Percentiles rank a stretch among this genome's conserved stretches.
Conservation (phyloP, 345 rosid genomes). For the Dipteronia dyeriana region DNA sequence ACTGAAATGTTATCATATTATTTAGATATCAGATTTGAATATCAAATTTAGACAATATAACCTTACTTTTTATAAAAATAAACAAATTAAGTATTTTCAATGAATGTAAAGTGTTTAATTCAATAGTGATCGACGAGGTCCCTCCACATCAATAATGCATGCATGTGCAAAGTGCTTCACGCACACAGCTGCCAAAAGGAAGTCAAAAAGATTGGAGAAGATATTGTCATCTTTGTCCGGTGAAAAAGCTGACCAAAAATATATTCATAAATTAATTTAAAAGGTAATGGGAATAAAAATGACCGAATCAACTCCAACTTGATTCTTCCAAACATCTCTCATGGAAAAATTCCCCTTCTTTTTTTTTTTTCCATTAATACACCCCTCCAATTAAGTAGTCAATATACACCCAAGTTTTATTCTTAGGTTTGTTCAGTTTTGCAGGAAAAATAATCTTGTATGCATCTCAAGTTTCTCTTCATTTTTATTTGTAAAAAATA, state of each 20-base stretch:
- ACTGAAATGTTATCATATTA: too few relatives aligned
- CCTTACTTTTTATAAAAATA: too few relatives aligned
- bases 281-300: slow-evolving; percentile 9
- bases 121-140: neutral
- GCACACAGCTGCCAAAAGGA: neutral
- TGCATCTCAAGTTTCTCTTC: too few relatives aligned
- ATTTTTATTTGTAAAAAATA: too few relatives aligned
- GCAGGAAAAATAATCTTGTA: too few relatives aligned
- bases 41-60: too few relatives aligned
- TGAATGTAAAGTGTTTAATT: neutral
- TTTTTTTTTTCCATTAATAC: too few relatives aligned
- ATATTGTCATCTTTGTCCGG: neutral
- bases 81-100: neutral
- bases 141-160: neutral
- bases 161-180: slow-evolving; percentile 11
- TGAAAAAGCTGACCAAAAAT: neutral
- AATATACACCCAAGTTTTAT: too few relatives aligned
- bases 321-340: neutral
- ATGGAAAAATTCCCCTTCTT: too few relatives aligned
- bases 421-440: too few relatives aligned
- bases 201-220: slow-evolving; percentile 6
- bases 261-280: neutral
- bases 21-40: too few relatives aligned
- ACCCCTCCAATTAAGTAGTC: too few relatives aligned
- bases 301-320: neutral